Conservation (phyloP, 352 stramenopile genomes). For the Phytophthora lateralis region DNA sequence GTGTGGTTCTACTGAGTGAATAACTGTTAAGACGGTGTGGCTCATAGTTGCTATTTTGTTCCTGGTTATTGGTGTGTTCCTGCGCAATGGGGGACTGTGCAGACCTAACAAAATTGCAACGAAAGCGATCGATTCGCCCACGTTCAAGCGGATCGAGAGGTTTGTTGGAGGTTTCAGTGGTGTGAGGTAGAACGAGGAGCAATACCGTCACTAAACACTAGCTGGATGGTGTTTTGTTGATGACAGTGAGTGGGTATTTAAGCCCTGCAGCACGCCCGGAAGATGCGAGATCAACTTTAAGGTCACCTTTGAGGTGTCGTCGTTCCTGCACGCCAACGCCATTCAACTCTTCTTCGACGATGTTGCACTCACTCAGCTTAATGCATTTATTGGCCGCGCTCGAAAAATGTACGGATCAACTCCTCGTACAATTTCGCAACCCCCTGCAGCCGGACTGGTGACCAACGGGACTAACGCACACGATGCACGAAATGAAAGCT, state of each 20-base stretch:
- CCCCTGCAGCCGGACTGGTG: neutral
- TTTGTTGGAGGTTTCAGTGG: constrained; percentile 18
- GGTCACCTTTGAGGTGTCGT: constrained; percentile 84
- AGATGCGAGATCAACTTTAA: constrained; percentile 76
- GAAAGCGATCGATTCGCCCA: constrained; percentile 83
- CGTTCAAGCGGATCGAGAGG: constrained; percentile 89
- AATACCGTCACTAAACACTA: constrained; percentile 13
- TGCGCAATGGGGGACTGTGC: neutral
- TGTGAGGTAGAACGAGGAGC: neutral
- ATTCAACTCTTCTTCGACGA: constrained; percentile 89
- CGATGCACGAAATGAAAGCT: constrained; percentile 4
- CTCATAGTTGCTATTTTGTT: constrained; percentile 8
- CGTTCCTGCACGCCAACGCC: constrained; percentile 79
- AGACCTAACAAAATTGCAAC: constrained; percentile 75
- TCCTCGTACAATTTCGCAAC: constrained; percentile 17
- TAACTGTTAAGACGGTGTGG: neutral
- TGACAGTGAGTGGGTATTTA: constrained; percentile 76
- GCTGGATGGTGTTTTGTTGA: constrained; percentile 5
- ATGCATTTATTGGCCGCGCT: constrained; percentile 77
- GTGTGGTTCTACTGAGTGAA: neutral
- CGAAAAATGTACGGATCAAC: constrained; percentile 54
- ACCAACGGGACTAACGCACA: neutral
- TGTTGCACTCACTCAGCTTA: constrained; percentile 78
- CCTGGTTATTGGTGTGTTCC: neutral
- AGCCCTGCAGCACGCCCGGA: constrained; percentile 51